These are phyloP conservation scores for Geosmithia flava DNA, from an alignment of 2,329 filamentous ascomycete genomes.

Conservation along the genomic window DNA sequence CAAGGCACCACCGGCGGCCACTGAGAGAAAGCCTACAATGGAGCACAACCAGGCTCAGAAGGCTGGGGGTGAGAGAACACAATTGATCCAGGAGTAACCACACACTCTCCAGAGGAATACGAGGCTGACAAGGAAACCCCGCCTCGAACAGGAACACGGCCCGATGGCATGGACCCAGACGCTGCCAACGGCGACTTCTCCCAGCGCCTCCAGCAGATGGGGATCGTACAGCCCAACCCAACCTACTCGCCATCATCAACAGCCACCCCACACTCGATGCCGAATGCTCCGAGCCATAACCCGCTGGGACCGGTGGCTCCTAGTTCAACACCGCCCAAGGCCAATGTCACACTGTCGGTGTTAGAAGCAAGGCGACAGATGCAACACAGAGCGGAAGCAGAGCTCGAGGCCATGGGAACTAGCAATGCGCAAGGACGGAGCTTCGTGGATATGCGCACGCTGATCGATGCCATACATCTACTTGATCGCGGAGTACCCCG, in stretches of 20 bases:
- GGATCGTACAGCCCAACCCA: conserved; percentile 40
- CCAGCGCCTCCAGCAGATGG: conserved; percentile 39
- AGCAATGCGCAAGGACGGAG: conserved; percentile 21
- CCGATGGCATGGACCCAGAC: conserved; percentile 29
- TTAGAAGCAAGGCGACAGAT: conserved; percentile 33
- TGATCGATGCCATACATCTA: conserved; percentile 33
- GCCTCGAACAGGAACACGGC: conserved; percentile 19
- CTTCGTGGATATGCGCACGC: conserved; percentile 33
- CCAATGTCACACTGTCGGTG: conserved; percentile 33
- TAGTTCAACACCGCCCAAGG: background rate
- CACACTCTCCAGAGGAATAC: background rate
- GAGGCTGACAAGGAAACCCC: background rate
- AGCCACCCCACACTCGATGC: conserved; percentile 11
- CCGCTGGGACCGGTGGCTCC: background rate
- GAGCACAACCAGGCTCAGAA: conserved; percentile 7
- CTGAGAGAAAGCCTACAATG: background rate
- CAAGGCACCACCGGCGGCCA: background rate
- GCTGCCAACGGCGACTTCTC: conserved; percentile 31
- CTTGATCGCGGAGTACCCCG: conserved; percentile 23
- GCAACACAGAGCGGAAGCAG: conserved; percentile 28
- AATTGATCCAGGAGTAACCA: background rate
- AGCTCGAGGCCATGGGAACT: conserved; percentile 27
- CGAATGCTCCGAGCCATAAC: background rate
- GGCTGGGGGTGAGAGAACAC: conserved; percentile 16
- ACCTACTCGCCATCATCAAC: conserved; percentile 40